Conservation (phyloP, 2,329 filamentous ascomycete genomes). For the Ascocoryne sarcoides region DNA sequence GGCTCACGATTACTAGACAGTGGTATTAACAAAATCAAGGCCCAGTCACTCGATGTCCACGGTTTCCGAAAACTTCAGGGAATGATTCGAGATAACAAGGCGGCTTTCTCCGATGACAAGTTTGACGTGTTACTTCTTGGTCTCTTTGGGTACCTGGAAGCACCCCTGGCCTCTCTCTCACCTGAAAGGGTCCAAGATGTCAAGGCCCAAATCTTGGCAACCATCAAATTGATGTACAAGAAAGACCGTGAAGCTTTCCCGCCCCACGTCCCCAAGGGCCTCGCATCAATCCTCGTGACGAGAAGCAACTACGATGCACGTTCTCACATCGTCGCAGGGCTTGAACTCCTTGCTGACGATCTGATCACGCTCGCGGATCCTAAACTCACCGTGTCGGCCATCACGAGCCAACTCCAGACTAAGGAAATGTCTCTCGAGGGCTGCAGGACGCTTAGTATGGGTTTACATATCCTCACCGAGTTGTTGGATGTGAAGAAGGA, state of each 20-base stretch:
- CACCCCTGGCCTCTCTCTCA: constrained; percentile 43
- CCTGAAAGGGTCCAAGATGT: constrained; percentile 62
- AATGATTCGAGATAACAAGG: constrained; percentile 58
- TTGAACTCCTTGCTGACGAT: constrained; percentile 66
- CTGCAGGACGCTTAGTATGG: constrained; percentile 50
- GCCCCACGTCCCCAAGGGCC: constrained; percentile 57
- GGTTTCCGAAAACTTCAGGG: constrained; percentile 73
- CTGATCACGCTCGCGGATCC: constrained; percentile 58
- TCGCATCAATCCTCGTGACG: constrained; percentile 58
- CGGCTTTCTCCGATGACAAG: constrained; percentile 55
- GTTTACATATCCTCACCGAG: constrained; percentile 52
- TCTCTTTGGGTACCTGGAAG: constrained; percentile 64
- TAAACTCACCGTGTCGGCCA: constrained; percentile 47
- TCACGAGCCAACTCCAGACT: constrained; percentile 40
- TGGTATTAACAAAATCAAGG: constrained; percentile 64
- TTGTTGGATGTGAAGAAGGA: constrained; percentile 38
- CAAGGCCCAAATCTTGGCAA: constrained; percentile 65
- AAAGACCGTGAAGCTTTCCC: constrained; percentile 57
- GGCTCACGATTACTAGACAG: constrained; percentile 59
- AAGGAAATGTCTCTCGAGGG: constrained; percentile 37
- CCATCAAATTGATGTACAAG: constrained; percentile 63
- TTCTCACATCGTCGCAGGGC: constrained; percentile 63
- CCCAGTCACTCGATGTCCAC: constrained; percentile 67
- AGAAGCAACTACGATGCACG: constrained; percentile 58
- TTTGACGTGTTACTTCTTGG: constrained; percentile 60